Evolutionary conservation across 352 stramenopile species (phyloP).

Genomic region (Phytophthora sp.): DNA sequence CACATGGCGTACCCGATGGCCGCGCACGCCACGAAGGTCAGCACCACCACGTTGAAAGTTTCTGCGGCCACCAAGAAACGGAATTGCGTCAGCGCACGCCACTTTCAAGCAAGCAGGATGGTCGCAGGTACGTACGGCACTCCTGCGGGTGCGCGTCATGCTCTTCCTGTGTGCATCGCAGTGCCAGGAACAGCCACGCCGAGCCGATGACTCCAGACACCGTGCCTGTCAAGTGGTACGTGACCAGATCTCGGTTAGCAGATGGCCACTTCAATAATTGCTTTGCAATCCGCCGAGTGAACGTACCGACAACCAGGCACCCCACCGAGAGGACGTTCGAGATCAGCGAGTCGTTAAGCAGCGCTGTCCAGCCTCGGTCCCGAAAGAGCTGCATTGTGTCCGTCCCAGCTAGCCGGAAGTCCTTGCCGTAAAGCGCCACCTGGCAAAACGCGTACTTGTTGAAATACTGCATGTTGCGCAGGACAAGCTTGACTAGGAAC

Average conservation of each 20-base stretch:
- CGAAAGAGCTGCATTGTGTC: conserved; percentile 87
- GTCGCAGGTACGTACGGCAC: conserved; percentile 61
- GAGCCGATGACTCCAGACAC: conserved; percentile 79
- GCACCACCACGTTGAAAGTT: conserved; percentile 83
- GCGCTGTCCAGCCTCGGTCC: conserved; percentile 75
- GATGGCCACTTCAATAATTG: conserved; percentile 1
- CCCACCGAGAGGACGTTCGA: conserved; percentile 78
- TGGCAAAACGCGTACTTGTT: conserved; percentile 92
- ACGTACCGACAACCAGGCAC: conserved; percentile 77
- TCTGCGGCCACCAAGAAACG: conserved; percentile 40
- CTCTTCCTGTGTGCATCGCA: conserved; percentile 71
- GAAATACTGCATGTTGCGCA: conserved; percentile 81
- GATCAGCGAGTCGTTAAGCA: conserved; percentile 85
- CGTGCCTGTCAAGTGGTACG: conserved; percentile 42
- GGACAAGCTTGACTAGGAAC: conserved; percentile 74
- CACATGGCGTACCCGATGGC: conserved; percentile 88
- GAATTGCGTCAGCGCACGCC: conserved; percentile 5
- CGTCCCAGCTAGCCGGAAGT: conserved; percentile 71
- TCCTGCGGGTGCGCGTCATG: conserved; percentile 35
- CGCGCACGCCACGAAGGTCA: conserved; percentile 76
- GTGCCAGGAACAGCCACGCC: conserved; percentile 70
- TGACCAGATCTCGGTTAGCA: not conserved
- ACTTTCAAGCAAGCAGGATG: not conserved
- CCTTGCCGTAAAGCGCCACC: conserved; percentile 86
- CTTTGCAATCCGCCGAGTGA: not conserved